phyloP scores from a whole-genome alignment of 169 alveolate genomes.

The Eimeria necatrix region DNA sequence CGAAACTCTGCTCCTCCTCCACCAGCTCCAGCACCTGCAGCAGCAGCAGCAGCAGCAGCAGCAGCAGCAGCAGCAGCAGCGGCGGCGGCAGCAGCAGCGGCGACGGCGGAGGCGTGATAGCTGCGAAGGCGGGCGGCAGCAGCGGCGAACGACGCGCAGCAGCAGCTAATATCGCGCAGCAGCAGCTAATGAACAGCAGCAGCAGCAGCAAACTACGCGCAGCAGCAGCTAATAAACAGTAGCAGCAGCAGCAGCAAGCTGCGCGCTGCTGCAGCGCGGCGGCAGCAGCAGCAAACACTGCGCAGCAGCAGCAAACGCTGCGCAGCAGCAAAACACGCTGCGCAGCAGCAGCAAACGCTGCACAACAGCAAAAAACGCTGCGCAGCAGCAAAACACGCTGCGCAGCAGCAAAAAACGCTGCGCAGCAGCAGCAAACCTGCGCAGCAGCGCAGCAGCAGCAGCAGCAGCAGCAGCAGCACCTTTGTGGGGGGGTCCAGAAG shows the following conservation, averaged over 20 bases:
- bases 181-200: not conserved
- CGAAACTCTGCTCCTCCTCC: conserved; percentile 10
- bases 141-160: not conserved
- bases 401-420: conserved; percentile 21
- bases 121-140: too few species aligned
- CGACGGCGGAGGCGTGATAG: not conserved
- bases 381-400: not conserved
- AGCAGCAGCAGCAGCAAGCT: not conserved
- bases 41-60: not conserved
- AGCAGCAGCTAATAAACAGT: too few species aligned
- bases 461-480: conserved; percentile 84
- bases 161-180: not conserved
- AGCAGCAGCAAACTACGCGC: too few species aligned
- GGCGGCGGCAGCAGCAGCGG: too few species aligned
- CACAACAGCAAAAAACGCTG: not conserved
- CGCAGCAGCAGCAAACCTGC: conserved; percentile 85
- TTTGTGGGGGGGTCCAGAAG: conserved; percentile 58
- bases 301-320: not conserved
- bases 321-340: not conserved
- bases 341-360: not conserved
- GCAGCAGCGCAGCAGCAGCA: conserved; percentile 82
- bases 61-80: not conserved
- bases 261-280: too few species aligned
- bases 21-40: conserved; percentile 33
- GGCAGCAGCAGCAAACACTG: too few species aligned